Evolutionary conservation across 495 filamentous ascomycete species (phyloP), one percentile per base, ranked within the genome.

Genomic region (Ramalina intermedia): DNA sequence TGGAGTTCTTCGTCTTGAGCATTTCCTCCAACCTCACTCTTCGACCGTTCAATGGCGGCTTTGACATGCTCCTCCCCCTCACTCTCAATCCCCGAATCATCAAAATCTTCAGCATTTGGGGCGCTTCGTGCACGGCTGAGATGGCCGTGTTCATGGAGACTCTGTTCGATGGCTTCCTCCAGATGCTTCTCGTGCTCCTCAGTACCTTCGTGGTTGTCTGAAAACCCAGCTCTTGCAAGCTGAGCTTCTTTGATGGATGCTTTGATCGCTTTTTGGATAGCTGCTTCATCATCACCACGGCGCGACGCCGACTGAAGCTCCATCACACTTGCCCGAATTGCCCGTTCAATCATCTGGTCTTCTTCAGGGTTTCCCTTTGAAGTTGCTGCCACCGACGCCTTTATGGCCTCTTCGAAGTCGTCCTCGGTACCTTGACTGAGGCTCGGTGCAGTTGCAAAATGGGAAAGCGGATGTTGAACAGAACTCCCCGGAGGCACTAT

Each of bases 401-500:
- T 69, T 53, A 90, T 87, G 1, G 83, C 84, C 17, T 68, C 63
- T 54, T 87, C 83, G 47, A 85, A 75, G 51, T 82, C 78, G 12
- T 69, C 64, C 33, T 40, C 47, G 52, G 58, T 44, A 46, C 47
- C 23, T 20, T 43, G 23, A 33, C 29, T 33, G 29, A 13, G 12
- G 29, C 29, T 33, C 29, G 29, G 29, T 13, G 29, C 29, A 33
- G 29, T 33, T 13, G 29, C 29, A 33, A 33, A 33, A 27, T 47
- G 39, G 26, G 49, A 11, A 35, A 41, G 14, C 13, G 17, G 51
- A 33, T 26, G 37, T 37, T 37, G 24, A 18, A 20, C 46, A 40
- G 46, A 35, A 14, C 65, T 66, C 29, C 53, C 53, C 20, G n/a
- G 44, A 17, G 29, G 5, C 6, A 23, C 13, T 20, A 0, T 37